Conservation (phyloP, 2,329 filamentous ascomycete genomes). For the Neurospora crassa region DNA sequence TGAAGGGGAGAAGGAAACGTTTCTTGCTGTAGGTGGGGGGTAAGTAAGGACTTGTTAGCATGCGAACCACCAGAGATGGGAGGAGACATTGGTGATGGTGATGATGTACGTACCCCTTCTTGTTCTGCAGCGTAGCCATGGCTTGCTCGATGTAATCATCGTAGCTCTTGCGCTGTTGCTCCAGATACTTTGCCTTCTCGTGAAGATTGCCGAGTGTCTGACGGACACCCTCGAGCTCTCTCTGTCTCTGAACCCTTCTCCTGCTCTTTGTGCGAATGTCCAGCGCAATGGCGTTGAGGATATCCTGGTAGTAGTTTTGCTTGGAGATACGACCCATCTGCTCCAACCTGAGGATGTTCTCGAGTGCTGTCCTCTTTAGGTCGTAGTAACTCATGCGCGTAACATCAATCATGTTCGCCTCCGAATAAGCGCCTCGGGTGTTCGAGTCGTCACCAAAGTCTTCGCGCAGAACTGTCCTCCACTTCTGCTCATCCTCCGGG, state of each 20-base stretch:
- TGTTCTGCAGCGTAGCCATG: constrained; percentile 93
- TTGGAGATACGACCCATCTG: constrained; percentile 78
- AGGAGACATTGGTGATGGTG: background rate
- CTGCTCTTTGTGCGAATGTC: constrained; percentile 97
- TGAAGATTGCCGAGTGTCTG: constrained; percentile 66
- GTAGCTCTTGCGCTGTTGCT: constrained; percentile 93
- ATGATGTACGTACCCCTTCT: constrained; percentile 61
- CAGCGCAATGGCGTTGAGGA: constrained; percentile 93
- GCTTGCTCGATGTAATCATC: constrained; percentile 99
- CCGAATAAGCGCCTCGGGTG: constrained; percentile 80
- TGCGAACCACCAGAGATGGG: background rate
- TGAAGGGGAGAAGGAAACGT: constrained; percentile 89
- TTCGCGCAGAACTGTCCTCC: constrained; percentile 70
- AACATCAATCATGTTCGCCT: constrained; percentile 79
- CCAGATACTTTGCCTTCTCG: constrained; percentile 83
- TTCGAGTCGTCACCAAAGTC: constrained; percentile 63
- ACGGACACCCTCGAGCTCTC: constrained; percentile 77
- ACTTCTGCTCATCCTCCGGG: constrained; percentile 80
- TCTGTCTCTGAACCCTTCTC: constrained; percentile 79
- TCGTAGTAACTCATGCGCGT: constrained; percentile 84
- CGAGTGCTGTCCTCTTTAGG: constrained; percentile 83
- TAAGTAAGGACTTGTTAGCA: constrained; percentile 10
- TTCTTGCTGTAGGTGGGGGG: constrained; percentile 54
- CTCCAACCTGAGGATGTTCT: constrained; percentile 88
- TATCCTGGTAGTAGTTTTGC: constrained; percentile 89